Conservation (phyloP, 352 stramenopile species). For the Phytopythium oedochilum region DNA sequence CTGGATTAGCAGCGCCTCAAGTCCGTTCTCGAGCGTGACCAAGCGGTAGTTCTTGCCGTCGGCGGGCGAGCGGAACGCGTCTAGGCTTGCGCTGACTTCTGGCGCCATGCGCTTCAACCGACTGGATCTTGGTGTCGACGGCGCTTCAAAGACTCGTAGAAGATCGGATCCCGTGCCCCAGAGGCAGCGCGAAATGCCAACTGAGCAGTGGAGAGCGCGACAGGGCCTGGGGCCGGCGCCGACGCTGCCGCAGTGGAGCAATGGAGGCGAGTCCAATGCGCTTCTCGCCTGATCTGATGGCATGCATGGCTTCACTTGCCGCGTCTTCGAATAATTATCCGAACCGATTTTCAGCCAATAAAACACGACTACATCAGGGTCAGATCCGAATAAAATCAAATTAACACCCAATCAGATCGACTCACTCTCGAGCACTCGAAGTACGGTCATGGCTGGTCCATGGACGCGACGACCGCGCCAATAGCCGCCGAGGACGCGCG, state of each 20-base stretch:
- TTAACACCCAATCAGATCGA: background rate
- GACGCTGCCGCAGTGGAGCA: background rate
- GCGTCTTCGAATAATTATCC: background rate
- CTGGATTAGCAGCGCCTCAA: slow-evolving; percentile 60
- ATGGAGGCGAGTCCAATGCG: background rate
- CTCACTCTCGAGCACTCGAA: no score
- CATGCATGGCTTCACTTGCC: background rate
- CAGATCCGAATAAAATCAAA: background rate
- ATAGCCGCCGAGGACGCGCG: slow-evolving; percentile 59
- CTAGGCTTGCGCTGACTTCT: slow-evolving; percentile 16
- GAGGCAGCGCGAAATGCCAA: background rate
- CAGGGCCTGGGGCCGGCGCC: background rate
- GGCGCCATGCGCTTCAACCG: background rate
- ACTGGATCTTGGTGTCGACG: background rate
- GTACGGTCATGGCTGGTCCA: slow-evolving; percentile 29
- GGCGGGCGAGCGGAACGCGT: slow-evolving; percentile 43
- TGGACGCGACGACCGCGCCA: slow-evolving; percentile 57
- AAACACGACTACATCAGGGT: background rate
- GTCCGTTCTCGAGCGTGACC: slow-evolving; percentile 57
- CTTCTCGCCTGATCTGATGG: background rate
- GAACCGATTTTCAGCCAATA: background rate
- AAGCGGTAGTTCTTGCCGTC: slow-evolving; percentile 76
- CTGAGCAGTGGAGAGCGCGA: background rate
- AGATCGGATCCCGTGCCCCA: background rate
- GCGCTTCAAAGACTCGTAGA: background rate